phyloP scores from a whole-genome alignment of 1,284 basidiomycete species.

The Ganoderma leucocontextum region DNA sequence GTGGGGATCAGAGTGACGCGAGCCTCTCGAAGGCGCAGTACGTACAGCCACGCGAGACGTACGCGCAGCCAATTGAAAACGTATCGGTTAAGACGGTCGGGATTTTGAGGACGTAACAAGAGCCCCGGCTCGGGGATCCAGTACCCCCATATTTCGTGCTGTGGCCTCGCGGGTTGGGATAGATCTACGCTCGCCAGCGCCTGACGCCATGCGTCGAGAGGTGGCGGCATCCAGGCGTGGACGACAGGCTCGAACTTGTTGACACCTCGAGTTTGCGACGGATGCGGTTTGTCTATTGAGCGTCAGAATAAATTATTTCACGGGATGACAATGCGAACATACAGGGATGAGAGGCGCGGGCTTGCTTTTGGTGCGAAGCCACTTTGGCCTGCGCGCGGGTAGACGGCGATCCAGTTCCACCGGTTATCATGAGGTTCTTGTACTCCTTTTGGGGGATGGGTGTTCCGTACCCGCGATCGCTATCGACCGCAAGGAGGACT shows the following conservation, averaged over 20 bases:
- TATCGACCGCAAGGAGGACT: neutral
- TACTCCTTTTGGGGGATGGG: neutral
- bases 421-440: neutral
- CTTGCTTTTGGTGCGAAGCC: neutral
- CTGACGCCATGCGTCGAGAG: constrained; percentile 1
- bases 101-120: constrained; percentile 1
- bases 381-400: neutral
- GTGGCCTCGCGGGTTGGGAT: neutral
- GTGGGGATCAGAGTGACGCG: neutral
- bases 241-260: constrained; percentile 14
- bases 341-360: neutral
- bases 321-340: too few relatives aligned
- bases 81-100: constrained; percentile 5
- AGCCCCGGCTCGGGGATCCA: constrained; percentile 23
- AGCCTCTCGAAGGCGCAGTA: constrained; percentile 1
- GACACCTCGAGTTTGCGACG: constrained; percentile 2
- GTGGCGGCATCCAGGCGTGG: constrained; percentile 18
- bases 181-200: constrained; percentile 8
- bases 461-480: neutral
- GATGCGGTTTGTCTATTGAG: constrained; percentile 1
- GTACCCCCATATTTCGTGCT: constrained; percentile 16
- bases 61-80: constrained; percentile 15
- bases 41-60: constrained; percentile 14
- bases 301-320: too few relatives aligned
- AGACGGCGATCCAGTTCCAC: too few relatives aligned